These are phyloP conservation scores for Colletotrichum siamense DNA, from an alignment of 2,329 filamentous ascomycete genomes.

Conservation along the genomic window DNA sequence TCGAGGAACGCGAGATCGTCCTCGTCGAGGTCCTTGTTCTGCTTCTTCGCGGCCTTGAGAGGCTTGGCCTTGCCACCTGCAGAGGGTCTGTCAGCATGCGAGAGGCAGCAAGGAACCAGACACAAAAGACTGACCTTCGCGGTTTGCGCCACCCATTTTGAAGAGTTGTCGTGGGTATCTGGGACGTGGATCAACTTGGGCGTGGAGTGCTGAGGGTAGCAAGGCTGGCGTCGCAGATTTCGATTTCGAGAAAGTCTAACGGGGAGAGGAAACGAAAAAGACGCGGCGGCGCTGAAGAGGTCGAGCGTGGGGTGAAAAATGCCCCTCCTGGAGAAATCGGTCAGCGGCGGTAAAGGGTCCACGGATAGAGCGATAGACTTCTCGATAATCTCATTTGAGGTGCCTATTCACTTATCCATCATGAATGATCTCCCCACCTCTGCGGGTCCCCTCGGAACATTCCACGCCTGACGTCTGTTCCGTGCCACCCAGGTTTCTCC, in stretches of 20 bases:
- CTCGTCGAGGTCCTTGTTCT: conserved; percentile 81
- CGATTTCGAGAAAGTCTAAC: background rate
- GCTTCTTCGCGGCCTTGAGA: conserved; percentile 89
- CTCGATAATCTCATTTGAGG: background rate
- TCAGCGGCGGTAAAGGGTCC: background rate
- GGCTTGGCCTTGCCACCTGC: conserved; percentile 84
- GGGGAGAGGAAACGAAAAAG: background rate
- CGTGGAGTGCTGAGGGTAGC: background rate
- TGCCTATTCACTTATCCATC: background rate
- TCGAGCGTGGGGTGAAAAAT: conserved; percentile 23
- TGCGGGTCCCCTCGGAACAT: conserved; percentile 4
- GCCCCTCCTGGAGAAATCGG: conserved; percentile 19
- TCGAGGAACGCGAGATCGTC: conserved; percentile 83
- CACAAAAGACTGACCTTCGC: conserved; percentile 37
- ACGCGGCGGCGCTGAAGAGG: background rate
- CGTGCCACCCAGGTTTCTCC: conserved; percentile 8
- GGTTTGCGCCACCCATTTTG: conserved; percentile 44
- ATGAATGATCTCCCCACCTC: background rate
- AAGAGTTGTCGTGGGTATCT: conserved; percentile 6
- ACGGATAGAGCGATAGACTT: background rate
- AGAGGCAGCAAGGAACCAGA: background rate
- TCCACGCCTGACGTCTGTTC: background rate
- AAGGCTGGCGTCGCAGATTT: conserved; percentile 6
- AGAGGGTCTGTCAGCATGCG: background rate
- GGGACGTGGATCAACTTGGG: background rate